A percentile compares a stretch with the other conserved stretches of the same genome.
Conservation (phyloP, 306 rosid species). For the Glycine soja region DNA sequence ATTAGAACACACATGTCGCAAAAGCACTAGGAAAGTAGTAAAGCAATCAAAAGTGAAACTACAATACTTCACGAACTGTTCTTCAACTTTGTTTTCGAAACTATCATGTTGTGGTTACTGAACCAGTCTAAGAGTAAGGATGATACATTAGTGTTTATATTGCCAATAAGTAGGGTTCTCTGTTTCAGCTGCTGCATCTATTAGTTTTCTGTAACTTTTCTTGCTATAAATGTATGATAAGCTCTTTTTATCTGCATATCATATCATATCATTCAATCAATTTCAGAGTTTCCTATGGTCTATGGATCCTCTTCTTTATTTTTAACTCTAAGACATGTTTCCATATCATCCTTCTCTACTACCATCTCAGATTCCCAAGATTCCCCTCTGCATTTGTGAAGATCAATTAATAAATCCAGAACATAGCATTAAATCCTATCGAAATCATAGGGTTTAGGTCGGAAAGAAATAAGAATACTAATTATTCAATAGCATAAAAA, state of each 20-base stretch:
- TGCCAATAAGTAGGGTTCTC: neutral
- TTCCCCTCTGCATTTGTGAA: too few species aligned
- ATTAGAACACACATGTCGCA: conserved; percentile 11
- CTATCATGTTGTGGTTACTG: conserved; percentile 18
- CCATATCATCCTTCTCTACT: too few species aligned
- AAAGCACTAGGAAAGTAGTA: conserved; percentile 6
- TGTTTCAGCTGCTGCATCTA: neutral
- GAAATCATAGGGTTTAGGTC: conserved; percentile 16
- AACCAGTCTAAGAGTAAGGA: conserved; percentile 17
- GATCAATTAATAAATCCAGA: neutral
- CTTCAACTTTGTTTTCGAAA: conserved; percentile 22
- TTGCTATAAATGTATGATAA: neutral
- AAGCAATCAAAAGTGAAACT: conserved; percentile 27
- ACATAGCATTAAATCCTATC: conserved; percentile 6
- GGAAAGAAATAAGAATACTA: too few species aligned
- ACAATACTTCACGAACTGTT: conserved; percentile 22
- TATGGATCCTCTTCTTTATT: neutral
- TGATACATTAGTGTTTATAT: neutral
- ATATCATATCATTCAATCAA: neutral
- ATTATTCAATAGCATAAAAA: too few species aligned
- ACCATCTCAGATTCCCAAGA: too few species aligned
- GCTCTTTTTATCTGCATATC: neutral
- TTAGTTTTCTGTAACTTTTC: neutral
- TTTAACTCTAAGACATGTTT: too few species aligned
- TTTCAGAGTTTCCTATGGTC: neutral